Evolutionary conservation across 805 yeast species (phyloP), one percentile per base, ranked within the genome.

Genomic region (Saturnispora sekii): DNA sequence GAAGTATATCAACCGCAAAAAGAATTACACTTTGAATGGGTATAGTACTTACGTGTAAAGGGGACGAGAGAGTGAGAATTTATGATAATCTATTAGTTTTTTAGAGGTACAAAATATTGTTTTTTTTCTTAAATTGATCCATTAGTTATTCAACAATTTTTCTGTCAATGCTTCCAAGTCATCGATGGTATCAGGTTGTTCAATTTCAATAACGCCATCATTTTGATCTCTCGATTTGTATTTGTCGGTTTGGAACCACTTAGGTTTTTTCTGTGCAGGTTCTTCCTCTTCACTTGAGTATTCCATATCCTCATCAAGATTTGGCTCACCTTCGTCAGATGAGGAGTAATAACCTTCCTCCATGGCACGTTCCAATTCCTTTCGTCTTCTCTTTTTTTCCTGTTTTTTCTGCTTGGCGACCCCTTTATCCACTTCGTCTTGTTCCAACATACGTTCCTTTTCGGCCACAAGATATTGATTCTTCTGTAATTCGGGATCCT

Each of bases 141-240:
- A 30, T 40, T 43, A 46, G n/a, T 46, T 38, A 39, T 46, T 40
- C 42, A 50, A 46, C 18, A 76, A 69, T 52, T 67, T 66, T 38
- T 70, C 73, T 2, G 95, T 81, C 67, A 86, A 74, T 41, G 94
- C 88, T 69, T 93, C 98, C 63, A 93, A 73, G 59, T 93, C 98
- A 62, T 87, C 96, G 61, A 93, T 69, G 14, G 95, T 84, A 56
- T 86, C 84, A 12, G 97, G 97, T 55, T 80, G 85, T 54, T 85
- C 94, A 38, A 85, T 70, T 65, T 89, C 96, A 48, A 84, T 67
- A 39, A 83, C 66, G 9, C 60, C 60, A 16, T 60, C 54, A 10
- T 50, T 50, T 16, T 51, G 54, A 32, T 52, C 56, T 10, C 48
- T 48, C 31, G 51, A 47, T 37, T 53, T 54, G 16, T 50, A 48